These are phyloP conservation scores for Parafenestella ontariensis DNA, from an alignment of 2,329 filamentous ascomycete genomes.

Conservation along the genomic window DNA sequence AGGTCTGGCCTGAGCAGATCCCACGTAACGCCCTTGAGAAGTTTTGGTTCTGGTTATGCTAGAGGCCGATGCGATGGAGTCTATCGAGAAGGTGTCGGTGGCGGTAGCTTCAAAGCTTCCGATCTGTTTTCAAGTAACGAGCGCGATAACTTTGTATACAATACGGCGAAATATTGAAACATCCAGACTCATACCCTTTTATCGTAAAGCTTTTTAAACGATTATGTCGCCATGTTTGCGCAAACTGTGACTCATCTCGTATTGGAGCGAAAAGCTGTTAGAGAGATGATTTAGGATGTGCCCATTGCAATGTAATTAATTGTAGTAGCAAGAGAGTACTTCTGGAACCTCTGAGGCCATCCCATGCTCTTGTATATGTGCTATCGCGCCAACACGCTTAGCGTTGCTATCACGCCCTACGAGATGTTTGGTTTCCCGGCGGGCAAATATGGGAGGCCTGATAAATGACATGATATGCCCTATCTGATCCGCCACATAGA, in stretches of 20 bases:
- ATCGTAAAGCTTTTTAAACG: no score
- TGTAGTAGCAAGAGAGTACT: not conserved
- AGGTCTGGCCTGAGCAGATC: constrained; percentile 52
- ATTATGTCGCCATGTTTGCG: no score
- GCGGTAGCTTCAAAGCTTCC: no score
- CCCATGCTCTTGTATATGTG: not conserved
- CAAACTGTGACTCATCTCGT: no score
- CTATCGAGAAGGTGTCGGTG: not conserved
- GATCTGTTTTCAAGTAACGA: no score
- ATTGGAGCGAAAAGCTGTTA: no score
- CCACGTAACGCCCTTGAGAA: constrained; percentile 55
- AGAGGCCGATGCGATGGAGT: constrained; percentile 1
- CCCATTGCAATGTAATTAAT: not conserved
- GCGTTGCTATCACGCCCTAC: no score
- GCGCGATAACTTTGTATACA: no score
- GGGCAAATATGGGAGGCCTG: not conserved
- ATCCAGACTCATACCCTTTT: no score
- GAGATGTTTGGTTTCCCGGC: not conserved
- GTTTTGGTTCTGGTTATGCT: constrained; percentile 59
- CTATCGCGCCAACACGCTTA: not conserved
- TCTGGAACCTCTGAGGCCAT: not conserved
- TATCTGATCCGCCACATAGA: not conserved
- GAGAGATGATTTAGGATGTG: no score
- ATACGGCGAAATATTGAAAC: no score
- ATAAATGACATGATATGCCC: not conserved